phyloP scores from a whole-genome alignment of 192 early-diverging fungal genomes.

The Diversispora eburnea region DNA sequence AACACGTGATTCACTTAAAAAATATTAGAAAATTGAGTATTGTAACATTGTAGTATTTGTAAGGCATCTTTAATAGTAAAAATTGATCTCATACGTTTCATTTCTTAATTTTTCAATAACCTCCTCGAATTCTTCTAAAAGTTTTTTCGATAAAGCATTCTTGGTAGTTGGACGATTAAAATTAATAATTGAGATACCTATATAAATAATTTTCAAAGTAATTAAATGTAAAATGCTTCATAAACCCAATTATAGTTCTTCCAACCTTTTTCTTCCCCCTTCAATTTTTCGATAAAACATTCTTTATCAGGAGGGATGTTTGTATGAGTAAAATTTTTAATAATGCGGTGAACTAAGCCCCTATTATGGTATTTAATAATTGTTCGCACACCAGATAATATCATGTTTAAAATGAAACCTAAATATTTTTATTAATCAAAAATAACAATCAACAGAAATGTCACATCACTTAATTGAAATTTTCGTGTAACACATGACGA shows the following conservation, averaged over 20 bases:
- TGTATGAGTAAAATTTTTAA: not conserved
- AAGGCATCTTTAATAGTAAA: not conserved
- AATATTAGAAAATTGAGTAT: not conserved
- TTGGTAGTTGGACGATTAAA: constrained; percentile 81
- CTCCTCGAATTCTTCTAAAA: constrained; percentile 67
- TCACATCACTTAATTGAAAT: no score
- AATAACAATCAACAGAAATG: no score
- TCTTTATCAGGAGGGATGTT: not conserved
- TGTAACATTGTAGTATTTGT: not conserved
- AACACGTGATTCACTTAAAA: constrained; percentile 60
- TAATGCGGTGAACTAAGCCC: no score
- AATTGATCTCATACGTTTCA: constrained; percentile 47
- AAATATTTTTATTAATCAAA: no score
- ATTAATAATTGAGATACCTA: constrained; percentile 76
- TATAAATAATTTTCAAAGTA: not conserved
- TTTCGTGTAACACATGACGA: no score
- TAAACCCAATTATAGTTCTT: not conserved
- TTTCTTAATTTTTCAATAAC: constrained; percentile 63
- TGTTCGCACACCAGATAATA: no score
- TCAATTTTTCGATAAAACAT: constrained; percentile 24
- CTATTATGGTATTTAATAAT: no score
- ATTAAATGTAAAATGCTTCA: not conserved
- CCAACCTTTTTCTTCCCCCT: constrained; percentile 20
- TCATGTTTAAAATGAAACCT: no score
- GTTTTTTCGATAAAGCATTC: constrained; percentile 83